phyloP scores from a whole-genome alignment of 2,329 filamentous ascomycete species.

The Falciphora oryzae region DNA sequence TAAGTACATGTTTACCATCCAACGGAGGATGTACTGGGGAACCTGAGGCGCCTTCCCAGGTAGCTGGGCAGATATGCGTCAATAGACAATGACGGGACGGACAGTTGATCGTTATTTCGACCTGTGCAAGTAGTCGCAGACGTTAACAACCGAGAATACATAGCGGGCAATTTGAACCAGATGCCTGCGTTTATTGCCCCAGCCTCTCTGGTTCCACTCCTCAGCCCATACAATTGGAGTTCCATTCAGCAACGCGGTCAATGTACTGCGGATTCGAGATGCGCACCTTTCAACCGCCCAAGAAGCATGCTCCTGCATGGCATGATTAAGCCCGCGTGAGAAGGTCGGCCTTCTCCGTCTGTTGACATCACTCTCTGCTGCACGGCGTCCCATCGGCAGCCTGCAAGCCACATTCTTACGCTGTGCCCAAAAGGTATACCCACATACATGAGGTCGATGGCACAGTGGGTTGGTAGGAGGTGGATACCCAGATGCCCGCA shows the following conservation, averaged over 20 bases:
- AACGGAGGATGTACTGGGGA: neutral
- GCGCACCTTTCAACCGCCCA: neutral
- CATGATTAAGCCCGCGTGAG: neutral
- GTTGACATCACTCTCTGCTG: neutral
- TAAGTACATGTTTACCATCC: neutral
- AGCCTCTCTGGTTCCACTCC: neutral
- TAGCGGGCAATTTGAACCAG: too few relatives aligned
- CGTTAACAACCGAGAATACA: too few relatives aligned
- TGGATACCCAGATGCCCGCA: too few relatives aligned
- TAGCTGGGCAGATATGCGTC: neutral
- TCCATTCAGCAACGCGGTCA: neutral
- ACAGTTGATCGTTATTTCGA: too few relatives aligned
- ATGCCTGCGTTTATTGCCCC: too few relatives aligned
- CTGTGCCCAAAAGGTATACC: neutral
- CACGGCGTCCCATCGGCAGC: neutral
- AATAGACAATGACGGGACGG: neutral
- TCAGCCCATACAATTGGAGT: neutral
- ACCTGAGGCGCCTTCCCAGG: neutral
- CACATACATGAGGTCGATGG: neutral
- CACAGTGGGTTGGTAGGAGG: too few relatives aligned
- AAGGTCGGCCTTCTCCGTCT: neutral
- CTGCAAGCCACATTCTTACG: slow-evolving; percentile 1
- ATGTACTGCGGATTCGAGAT: neutral
- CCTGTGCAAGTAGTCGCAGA: too few relatives aligned
- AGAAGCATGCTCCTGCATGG: neutral